Evolutionary conservation across 1,139 yeast species (phyloP).

Genomic region (Diutina sp.): DNA sequence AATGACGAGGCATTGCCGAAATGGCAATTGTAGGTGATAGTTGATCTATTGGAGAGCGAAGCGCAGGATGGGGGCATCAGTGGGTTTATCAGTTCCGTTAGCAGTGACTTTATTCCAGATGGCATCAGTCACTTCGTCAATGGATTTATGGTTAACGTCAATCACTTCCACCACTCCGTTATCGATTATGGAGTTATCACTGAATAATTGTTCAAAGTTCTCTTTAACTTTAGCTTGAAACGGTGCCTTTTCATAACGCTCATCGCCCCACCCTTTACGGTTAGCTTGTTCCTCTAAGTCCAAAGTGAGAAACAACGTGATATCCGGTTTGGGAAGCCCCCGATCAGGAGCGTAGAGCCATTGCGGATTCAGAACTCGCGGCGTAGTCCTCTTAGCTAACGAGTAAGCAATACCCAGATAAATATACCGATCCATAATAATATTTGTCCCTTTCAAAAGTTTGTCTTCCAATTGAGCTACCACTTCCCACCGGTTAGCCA

Average conservation of each 20-base stretch:
- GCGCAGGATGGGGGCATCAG: neutral
- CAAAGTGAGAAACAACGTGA: conserved; percentile 66
- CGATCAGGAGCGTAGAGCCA: conserved; percentile 79
- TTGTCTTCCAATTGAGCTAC: conserved; percentile 31
- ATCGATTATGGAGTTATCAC: conserved; percentile 14
- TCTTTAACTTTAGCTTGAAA: conserved; percentile 61
- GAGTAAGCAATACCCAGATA: conserved; percentile 93
- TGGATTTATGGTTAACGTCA: conserved; percentile 47
- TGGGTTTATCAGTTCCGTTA: neutral
- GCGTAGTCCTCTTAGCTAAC: conserved; percentile 48
- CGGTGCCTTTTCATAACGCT: conserved; percentile 66
- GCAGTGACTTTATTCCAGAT: conserved; percentile 9
- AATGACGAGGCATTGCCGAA: neutral
- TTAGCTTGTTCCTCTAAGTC: conserved; percentile 30
- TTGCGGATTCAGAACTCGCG: conserved; percentile 35
- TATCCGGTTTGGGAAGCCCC: conserved; percentile 83
- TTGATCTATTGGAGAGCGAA: neutral
- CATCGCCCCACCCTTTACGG: conserved; percentile 84
- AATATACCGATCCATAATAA: conserved; percentile 76
- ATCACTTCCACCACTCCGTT: conserved; percentile 24
- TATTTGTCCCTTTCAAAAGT: conserved; percentile 40
- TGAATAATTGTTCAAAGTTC: conserved; percentile 40
- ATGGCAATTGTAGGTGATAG: neutral
- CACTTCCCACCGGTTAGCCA: conserved; percentile 92
- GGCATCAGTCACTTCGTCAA: conserved; percentile 43